These are phyloP conservation scores for Pezicula radicicola DNA, from an alignment of 2,329 filamentous ascomycete species.

Conservation along the genomic window DNA sequence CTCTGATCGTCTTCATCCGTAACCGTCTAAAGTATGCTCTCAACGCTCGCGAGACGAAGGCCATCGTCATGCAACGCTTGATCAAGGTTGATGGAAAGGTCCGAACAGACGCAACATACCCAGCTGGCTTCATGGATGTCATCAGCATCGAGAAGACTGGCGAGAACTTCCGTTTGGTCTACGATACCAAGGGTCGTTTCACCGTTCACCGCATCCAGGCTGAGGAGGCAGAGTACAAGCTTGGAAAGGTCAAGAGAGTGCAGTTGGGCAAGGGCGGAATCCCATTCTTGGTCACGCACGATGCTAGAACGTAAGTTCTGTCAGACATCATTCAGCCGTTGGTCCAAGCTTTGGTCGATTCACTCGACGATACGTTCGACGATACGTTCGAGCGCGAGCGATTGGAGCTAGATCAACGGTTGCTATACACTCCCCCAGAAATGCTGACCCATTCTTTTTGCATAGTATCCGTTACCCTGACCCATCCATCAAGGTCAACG, in stretches of 20 bases:
- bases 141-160: conserved; percentile 99
- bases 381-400: conserved; percentile 11
- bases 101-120: conserved; percentile 97
- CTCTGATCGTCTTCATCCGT: conserved; percentile 97
- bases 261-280: conserved; percentile 99
- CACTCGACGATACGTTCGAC: conserved; percentile 12
- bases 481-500: conserved; percentile 98
- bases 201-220: conserved; percentile 98
- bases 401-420: conserved; percentile 31
- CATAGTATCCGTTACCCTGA: conserved; percentile 98
- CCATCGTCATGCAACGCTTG: conserved; percentile 99
- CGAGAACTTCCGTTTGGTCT: conserved; percentile 99
- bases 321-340: conserved; percentile 99
- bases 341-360: conserved; percentile 94
- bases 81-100: conserved; percentile 99
- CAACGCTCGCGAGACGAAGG: conserved; percentile 95
- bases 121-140: conserved; percentile 98
- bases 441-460: conserved; percentile 27
- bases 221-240: conserved; percentile 99
- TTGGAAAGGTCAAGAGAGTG: conserved; percentile 99
- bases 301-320: conserved; percentile 99
- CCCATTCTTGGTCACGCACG: conserved; percentile 99
- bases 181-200: conserved; percentile 99
- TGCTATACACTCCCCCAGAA: conserved; percentile 25
- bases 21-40: conserved; percentile 98